Evolutionary conservation across 148 eudicot genomes (phyloP).

Genomic region (Selenicereus undatus): DNA sequence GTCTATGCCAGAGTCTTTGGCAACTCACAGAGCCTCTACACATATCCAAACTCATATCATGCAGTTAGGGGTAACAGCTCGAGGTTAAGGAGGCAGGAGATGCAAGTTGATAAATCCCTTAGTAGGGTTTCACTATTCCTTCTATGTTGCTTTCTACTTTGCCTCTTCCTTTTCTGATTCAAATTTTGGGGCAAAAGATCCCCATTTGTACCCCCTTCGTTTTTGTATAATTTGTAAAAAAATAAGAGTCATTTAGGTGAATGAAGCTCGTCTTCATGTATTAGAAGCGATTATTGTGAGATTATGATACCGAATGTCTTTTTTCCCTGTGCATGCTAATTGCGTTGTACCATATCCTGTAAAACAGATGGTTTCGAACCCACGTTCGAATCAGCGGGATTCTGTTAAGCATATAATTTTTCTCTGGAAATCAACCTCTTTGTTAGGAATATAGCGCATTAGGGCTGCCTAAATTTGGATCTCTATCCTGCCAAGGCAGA

Average conservation of each 20-base stretch:
- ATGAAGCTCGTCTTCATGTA: neutral
- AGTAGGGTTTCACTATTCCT: slow-evolving; percentile 59
- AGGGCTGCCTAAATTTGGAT: too few relatives aligned
- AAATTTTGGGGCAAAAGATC: neutral
- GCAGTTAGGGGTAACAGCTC: slow-evolving; percentile 31
- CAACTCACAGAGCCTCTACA: slow-evolving; percentile 41
- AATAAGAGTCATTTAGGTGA: neutral
- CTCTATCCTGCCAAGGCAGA: too few relatives aligned
- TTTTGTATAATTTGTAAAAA: slow-evolving; percentile 25
- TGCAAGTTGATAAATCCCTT: slow-evolving; percentile 53
- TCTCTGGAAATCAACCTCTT: too few relatives aligned
- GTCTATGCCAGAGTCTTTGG: slow-evolving; percentile 74
- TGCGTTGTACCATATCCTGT: neutral
- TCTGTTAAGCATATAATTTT: too few relatives aligned
- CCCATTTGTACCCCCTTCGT: slow-evolving; percentile 5
- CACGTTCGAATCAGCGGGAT: neutral
- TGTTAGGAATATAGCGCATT: too few relatives aligned
- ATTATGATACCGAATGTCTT: neutral
- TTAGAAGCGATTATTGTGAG: neutral
- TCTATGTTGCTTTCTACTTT: slow-evolving; percentile 57
- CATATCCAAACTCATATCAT: slow-evolving; percentile 49
- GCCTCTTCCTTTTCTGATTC: slow-evolving; percentile 58
- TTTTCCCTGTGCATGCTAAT: neutral
- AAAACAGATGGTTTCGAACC: neutral
- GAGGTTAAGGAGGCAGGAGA: slow-evolving; percentile 59